Base-by-base conservation (phyloP, 805 yeast species). In the Barnettozyma wickerhamii region DNA sequence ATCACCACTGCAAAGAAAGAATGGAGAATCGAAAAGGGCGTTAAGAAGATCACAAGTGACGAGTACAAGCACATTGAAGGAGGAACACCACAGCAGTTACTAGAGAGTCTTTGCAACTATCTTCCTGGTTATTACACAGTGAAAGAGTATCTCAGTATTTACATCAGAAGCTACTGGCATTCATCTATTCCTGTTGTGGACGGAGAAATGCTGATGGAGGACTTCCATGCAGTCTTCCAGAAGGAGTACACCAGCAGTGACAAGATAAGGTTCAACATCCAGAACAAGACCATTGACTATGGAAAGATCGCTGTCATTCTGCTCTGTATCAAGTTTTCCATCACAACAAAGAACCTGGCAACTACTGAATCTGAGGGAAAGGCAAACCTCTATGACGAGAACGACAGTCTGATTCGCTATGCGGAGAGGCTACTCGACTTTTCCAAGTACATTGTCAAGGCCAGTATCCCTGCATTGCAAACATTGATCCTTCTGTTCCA, bases 381-480 rank as follows among this genome's bases (percentile, higher is more conserved):
- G 9, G 32, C 27, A 0, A n/a, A 31, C 1, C 10, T 24, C 3
- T 49, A 39, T 37, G 53, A 55, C 27, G 39, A 40, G 4, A 45
- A 33, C 23, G 55, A 48, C 27, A 34, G 40, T 12, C 28, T 53
- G 4, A 7, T 36, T 5, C 45, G 39, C 10, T 56, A 44, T 39
- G 36, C 39, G n/a, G 44, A 43, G 10, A 40, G 37, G 13, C 31
- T 56, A 9, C 34, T 56, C 21, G 37, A 41, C 0, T 47, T 48
- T 32, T 40, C 56, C 3, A 39, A 37, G 19, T 33, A 14, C 15
- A 30, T 40, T 2, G 32, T 35, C 2, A 45, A 41, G 5, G 44
- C 51, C 9, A 47, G 52, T 6, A 13, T 55, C 1, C 55, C 58
- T 2, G 45, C 57, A 2, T 27, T 56, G 21, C 60, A 55, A 30